Evolutionary conservation across 2,329 filamentous ascomycete genomes (phyloP).

Genomic region (Diaporthe sp.): DNA sequence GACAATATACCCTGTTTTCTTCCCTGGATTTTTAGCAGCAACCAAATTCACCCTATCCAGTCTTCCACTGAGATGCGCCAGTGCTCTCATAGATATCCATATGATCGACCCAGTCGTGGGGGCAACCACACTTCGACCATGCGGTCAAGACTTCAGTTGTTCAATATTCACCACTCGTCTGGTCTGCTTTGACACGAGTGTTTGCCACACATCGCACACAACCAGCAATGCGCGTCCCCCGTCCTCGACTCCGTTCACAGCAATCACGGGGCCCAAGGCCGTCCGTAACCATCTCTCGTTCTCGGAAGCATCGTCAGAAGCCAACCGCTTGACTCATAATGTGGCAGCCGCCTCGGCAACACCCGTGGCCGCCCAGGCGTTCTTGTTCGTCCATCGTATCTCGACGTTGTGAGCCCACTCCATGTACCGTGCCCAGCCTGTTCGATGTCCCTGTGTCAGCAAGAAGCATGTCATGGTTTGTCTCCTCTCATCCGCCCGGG

Average conservation of each 20-base stretch:
- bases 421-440: constrained; percentile 95
- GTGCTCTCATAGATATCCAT: background rate
- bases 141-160: background rate
- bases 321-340: constrained; percentile 52
- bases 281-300: background rate
- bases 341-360: constrained; percentile 72
- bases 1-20: background rate
- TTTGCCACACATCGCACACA: background rate
- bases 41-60: background rate
- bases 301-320: background rate
- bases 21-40: background rate
- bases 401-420: constrained; percentile 91
- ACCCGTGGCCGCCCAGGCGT: constrained; percentile 73
- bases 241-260: background rate
- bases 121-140: background rate
- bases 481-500: background rate
- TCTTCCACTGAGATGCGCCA: background rate
- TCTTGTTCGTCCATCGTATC: constrained; percentile 74
- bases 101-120: background rate
- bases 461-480: constrained; percentile 33
- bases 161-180: background rate
- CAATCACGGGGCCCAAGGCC: background rate
- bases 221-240: too few species aligned
- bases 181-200: background rate
- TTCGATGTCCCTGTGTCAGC: constrained; percentile 4